Evolutionary conservation across 2,329 filamentous ascomycete genomes (phyloP), one percentile per base, ranked within the genome.

Genomic region (Cordyceps cateniannulata): DNA sequence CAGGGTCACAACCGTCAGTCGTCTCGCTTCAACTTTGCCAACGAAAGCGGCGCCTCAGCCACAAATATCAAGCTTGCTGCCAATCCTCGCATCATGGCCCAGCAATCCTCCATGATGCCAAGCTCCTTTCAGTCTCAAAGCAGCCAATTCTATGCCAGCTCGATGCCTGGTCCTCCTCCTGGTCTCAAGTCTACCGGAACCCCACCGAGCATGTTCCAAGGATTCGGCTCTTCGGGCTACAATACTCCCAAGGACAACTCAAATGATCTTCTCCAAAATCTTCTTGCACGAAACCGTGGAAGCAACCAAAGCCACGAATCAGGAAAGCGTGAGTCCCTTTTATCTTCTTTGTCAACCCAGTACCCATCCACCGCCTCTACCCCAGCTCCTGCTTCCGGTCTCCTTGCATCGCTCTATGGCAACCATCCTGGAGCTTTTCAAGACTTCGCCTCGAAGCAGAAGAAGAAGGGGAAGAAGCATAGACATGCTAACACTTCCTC

Each of bases 401-500:
- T 93, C 83, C 83, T 93, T 81, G 89, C 85, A 85, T 90, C 90
- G 85, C 90, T 95, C 83, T 96, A 96, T 82, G 90, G 89, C 80
- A 83, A 86, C 75, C 89, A 90, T 81, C 81, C 89, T 82, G 90
- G 89, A 82, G 85, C 86, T 79, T 91, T 91, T 81, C 90, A 93
- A 87, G 92, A 96, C 76, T 87, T 88, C 81, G 89, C 89, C 81
- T 88, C 90, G 81, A 96, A 96, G 88, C 92, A 96, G 86, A 96
- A 96, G 89, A 97, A 96, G 87, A 96, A 96, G 91, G 92, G 92
- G 83, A 97, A 96, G 87, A 97, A 97, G 91, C 93, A 97, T 85
- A 96, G 93, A 88, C 93, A 97, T 88, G 93, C 92, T 95, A 96
- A 97, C 91, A 97, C 93, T 93, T 96, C 93, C 90, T 98, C 93